Evolutionary conservation across 2,329 filamentous ascomycete genomes (phyloP).

Genomic region (Claviceps maximensis): DNA sequence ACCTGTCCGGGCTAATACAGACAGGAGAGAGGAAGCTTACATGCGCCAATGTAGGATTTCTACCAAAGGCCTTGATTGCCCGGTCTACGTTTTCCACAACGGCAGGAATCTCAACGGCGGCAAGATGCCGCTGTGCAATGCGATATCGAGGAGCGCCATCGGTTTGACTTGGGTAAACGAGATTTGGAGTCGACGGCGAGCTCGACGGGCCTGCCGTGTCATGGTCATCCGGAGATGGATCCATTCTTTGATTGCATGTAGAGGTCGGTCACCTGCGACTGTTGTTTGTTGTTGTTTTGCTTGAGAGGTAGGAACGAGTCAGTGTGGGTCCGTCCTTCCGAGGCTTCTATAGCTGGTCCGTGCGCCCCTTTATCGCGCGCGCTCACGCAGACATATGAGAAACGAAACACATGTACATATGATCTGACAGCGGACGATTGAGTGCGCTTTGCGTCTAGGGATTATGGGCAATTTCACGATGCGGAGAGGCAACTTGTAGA

Average conservation of each 20-base stretch:
- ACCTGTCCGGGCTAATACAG: background rate
- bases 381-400: background rate
- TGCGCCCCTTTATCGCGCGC: too few species aligned
- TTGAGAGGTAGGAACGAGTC: background rate
- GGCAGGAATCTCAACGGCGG: conserved; percentile 30
- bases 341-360: background rate
- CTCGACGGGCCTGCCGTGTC: background rate
- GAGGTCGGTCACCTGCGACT: background rate
- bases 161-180: conserved; percentile 5
- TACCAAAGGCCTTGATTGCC: conserved; percentile 28
- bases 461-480: background rate
- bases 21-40: conserved; percentile 14
- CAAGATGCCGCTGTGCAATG: conserved; percentile 21
- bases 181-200: background rate
- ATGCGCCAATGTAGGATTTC: conserved; percentile 24
- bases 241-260: background rate
- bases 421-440: background rate
- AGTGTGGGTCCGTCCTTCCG: background rate
- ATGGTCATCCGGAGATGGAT: background rate
- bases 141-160: conserved; percentile 21
- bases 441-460: background rate
- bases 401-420: background rate
- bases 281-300: background rate
- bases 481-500: background rate
- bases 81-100: conserved; percentile 30